Percentiles rank a stretch among this genome's conserved stretches.
Conservation (phyloP, 2,329 filamentous ascomycete genomes). For the Elsinoe necatrix region DNA sequence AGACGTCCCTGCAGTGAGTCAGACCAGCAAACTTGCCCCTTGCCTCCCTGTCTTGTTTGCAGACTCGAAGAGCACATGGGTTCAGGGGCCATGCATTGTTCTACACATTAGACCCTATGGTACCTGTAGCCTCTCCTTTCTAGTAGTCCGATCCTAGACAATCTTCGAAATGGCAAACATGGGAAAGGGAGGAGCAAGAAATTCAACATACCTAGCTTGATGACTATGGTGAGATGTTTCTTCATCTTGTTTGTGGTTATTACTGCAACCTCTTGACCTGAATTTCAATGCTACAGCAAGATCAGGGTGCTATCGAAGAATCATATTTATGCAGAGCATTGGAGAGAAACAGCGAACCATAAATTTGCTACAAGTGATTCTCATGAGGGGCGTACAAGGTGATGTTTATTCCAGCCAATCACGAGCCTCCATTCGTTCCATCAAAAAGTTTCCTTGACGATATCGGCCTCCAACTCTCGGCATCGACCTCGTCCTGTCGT, state of each 20-base stretch:
- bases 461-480: background rate
- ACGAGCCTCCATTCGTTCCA: constrained; percentile 3
- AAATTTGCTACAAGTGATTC: background rate
- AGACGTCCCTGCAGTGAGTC: constrained; percentile 65
- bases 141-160: no score
- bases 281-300: background rate
- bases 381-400: background rate
- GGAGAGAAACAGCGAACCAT: no score
- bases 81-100: no score
- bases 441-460: constrained; percentile 11
- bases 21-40: background rate
- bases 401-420: constrained; percentile 14
- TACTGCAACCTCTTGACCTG: background rate
- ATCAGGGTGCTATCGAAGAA: background rate
- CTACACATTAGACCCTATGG: no score
- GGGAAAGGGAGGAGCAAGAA: background rate
- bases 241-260: constrained; percentile 46
- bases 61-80: no score
- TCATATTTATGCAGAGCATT: background rate
- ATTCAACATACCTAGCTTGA: constrained; percentile 64
- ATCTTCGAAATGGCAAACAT: background rate
- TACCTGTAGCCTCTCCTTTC: no score
- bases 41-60: no score
- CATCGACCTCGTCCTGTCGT: background rate
- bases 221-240: constrained; percentile 68